phyloP scores from a whole-genome alignment of 2,329 filamentous ascomycete species.

The Talaromyces sp. region DNA sequence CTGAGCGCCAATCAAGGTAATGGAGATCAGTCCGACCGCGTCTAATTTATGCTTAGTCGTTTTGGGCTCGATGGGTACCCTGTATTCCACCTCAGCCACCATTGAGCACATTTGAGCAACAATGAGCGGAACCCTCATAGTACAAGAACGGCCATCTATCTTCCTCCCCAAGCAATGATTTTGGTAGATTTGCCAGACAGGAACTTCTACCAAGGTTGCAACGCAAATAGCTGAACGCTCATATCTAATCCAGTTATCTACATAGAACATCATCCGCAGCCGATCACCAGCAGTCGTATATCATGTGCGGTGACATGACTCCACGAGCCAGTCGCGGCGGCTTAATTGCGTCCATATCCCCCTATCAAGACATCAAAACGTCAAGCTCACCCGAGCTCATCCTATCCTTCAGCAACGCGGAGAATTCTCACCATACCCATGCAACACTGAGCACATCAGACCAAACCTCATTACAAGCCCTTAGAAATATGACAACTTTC shows the following conservation, averaged over 20 bases:
- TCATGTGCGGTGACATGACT: slow-evolving; percentile 8
- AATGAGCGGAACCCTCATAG: background rate
- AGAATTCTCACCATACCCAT: background rate
- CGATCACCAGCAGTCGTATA: background rate
- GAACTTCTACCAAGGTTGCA: too few relatives aligned
- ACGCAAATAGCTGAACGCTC: too few relatives aligned
- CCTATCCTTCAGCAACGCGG: background rate
- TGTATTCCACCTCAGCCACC: background rate
- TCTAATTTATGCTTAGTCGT: background rate
- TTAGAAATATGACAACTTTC: background rate
- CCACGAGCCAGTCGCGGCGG: background rate
- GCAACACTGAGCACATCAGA: slow-evolving; percentile 4
- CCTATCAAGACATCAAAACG: background rate
- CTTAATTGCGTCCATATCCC: background rate
- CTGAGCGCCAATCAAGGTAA: too few relatives aligned
- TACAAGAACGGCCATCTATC: background rate
- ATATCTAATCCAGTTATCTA: background rate
- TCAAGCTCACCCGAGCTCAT: background rate
- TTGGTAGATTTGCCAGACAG: background rate
- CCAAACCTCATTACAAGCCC: background rate
- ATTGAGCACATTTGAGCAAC: slow-evolving; percentile 11
- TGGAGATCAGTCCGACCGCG: background rate
- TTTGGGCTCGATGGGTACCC: background rate
- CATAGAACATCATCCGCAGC: background rate
- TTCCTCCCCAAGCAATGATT: background rate